Percentiles rank a stretch among this genome's conserved stretches.
phyloP scores from a whole-genome alignment of 495 filamentous ascomycete species.

The Aspergillus nanangensis region DNA sequence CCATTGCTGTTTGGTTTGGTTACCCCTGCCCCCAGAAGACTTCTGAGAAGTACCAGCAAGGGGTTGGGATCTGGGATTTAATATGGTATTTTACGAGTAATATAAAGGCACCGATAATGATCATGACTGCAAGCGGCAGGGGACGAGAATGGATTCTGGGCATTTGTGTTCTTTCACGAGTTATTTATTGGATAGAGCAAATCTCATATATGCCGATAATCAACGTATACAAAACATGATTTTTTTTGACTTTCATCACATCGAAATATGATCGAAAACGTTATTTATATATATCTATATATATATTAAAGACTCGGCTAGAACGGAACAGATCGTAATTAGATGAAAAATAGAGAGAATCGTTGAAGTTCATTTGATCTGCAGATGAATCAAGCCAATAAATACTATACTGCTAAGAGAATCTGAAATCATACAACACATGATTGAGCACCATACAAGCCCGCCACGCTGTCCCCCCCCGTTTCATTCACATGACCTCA shows the following conservation, averaged over 20 bases:
- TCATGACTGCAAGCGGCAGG: not conserved
- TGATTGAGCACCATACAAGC: not conserved
- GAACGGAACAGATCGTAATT: too few relatives aligned
- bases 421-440: not conserved
- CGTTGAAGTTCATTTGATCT: not conserved
- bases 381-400: not conserved
- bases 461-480: not conserved
- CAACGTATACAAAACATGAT: not conserved
- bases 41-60: not conserved
- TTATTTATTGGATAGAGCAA: too few relatives aligned
- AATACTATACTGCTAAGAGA: not conserved
- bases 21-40: not conserved
- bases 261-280: not conserved
- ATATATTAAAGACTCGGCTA: too few relatives aligned
- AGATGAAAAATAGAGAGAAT: conserved; percentile 2
- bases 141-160: not conserved
- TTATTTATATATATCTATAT: too few relatives aligned
- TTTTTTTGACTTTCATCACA: not conserved
- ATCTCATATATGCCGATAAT: too few relatives aligned
- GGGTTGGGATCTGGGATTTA: not conserved
- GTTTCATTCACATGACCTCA: not conserved
- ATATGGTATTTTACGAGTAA: conserved; percentile 5
- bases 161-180: too few relatives aligned
- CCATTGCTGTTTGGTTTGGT: conserved; percentile 3
- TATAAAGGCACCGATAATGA: conserved; percentile 6